A percentile compares a stretch with the other conserved stretches of the same genome.
These are phyloP conservation scores for Pseudozyma sp. DNA, from an alignment of 1,284 basidiomycete genomes.

Conservation along the genomic window DNA sequence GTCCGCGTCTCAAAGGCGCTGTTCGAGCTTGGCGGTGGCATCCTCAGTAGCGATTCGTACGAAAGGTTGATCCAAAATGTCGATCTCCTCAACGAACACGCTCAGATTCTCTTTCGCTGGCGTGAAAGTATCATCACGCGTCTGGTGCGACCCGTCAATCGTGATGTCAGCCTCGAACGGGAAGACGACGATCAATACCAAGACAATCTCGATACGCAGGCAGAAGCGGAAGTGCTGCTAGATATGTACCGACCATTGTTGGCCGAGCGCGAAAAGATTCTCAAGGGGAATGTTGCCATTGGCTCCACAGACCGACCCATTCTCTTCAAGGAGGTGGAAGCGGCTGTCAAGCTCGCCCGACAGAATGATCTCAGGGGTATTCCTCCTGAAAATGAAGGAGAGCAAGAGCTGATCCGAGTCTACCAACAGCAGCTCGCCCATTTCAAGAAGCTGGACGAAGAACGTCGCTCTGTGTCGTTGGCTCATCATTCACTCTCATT, in stretches of 20 bases:
- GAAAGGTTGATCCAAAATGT: slow-evolving; percentile 8
- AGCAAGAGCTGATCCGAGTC: slow-evolving; percentile 46
- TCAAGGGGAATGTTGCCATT: slow-evolving; percentile 55
- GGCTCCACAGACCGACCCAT: slow-evolving; percentile 55
- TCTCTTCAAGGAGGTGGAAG: slow-evolving; percentile 57
- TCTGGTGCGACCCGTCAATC: slow-evolving; percentile 57
- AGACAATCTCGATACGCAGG: slow-evolving; percentile 65
- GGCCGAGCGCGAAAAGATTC: slow-evolving; percentile 59
- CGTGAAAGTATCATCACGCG: slow-evolving; percentile 48
- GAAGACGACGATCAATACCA: slow-evolving; percentile 66
- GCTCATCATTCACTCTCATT: slow-evolving; percentile 19
- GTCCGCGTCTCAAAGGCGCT: slow-evolving; percentile 18
- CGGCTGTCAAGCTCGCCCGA: slow-evolving; percentile 26
- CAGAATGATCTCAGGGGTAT: slow-evolving; percentile 28
- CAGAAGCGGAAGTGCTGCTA: slow-evolving; percentile 62
- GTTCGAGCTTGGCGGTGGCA: slow-evolving; percentile 35
- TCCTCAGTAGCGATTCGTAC: slow-evolving; percentile 21
- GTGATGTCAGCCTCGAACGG: slow-evolving; percentile 59
- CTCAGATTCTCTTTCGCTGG: slow-evolving; percentile 55
- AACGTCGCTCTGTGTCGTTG: slow-evolving; percentile 38
- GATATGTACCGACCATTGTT: slow-evolving; percentile 65
- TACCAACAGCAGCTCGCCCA: slow-evolving; percentile 56
- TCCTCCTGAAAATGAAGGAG: slow-evolving; percentile 31
- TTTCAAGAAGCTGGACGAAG: slow-evolving; percentile 57
- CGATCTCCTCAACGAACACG: slow-evolving; percentile 49